A percentile compares a stretch with the other conserved stretches of the same genome.
Evolutionary conservation across 1,284 basidiomycete species (phyloP).

Genomic region (Papiliotrema laurentii): DNA sequence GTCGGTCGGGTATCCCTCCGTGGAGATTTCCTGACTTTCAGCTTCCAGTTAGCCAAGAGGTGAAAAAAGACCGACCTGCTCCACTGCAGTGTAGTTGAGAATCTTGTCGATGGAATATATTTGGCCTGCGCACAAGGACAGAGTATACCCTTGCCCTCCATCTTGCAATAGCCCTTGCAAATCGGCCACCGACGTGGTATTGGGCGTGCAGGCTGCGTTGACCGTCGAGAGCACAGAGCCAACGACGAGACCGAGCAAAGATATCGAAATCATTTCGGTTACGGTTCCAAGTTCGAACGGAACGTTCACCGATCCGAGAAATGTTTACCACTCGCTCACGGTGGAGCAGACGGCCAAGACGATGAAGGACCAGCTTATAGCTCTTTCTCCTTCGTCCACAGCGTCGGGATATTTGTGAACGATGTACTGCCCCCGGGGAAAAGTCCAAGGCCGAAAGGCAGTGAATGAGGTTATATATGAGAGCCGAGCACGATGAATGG

Average conservation of each 20-base stretch:
- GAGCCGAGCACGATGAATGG: too few species aligned
- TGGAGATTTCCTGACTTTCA: constrained; percentile 65
- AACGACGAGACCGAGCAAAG: not conserved
- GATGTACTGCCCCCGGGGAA: too few species aligned
- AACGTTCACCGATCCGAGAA: too few species aligned
- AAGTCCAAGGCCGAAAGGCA: too few species aligned
- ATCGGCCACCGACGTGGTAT: constrained; percentile 60
- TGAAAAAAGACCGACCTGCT: constrained; percentile 37
- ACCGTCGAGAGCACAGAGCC: not conserved
- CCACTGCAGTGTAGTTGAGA: constrained; percentile 59
- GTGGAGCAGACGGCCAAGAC: too few species aligned
- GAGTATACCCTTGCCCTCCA: constrained; percentile 60
- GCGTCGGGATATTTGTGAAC: too few species aligned
- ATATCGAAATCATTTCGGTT: not conserved
- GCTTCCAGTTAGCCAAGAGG: not conserved
- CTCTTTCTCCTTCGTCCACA: too few species aligned
- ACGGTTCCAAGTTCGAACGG: too few species aligned
- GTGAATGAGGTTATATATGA: too few species aligned
- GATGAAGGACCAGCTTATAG: too few species aligned
- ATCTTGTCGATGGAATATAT: constrained; percentile 62
- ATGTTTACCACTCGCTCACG: too few species aligned
- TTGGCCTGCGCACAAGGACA: constrained; percentile 61
- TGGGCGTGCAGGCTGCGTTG: constrained; percentile 34
- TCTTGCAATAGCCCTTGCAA: constrained; percentile 62
- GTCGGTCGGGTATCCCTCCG: constrained; percentile 64